Percentiles rank a stretch among this genome's conserved stretches.
phyloP scores from a whole-genome alignment of 768 basidiomycete species.

The Rhizopogon vesiculosus region DNA sequence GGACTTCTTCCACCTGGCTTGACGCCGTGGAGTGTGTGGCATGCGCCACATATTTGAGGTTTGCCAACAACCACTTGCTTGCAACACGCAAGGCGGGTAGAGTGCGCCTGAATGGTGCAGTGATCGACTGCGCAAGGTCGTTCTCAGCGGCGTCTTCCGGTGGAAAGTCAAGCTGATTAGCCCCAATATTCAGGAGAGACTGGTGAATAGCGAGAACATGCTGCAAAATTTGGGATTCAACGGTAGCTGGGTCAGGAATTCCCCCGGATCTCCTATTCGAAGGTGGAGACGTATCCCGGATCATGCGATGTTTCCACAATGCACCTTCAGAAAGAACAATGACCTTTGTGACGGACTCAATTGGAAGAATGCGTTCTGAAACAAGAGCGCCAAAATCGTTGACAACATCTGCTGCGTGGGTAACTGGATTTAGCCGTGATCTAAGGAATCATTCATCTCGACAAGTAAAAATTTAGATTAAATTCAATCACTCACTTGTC shows the following conservation, averaged over 20 bases:
- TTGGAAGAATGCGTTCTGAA: slow-evolving; percentile 63
- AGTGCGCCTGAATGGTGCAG: slow-evolving; percentile 79
- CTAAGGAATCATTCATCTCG: slow-evolving; percentile 8
- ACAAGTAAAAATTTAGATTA: neutral
- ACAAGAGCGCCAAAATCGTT: slow-evolving; percentile 59
- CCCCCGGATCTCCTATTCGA: slow-evolving; percentile 20
- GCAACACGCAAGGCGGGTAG: slow-evolving; percentile 84
- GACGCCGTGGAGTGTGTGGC: slow-evolving; percentile 32
- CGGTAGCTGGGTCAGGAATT: slow-evolving; percentile 25
- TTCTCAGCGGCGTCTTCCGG: slow-evolving; percentile 49
- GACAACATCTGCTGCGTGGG: slow-evolving; percentile 44
- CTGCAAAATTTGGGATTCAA: slow-evolving; percentile 62
- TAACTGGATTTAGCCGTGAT: slow-evolving; percentile 40
- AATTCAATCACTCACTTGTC: slow-evolving; percentile 46
- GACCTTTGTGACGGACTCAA: slow-evolving; percentile 71
- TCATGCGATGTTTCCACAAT: slow-evolving; percentile 80
- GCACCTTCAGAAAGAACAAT: slow-evolving; percentile 75
- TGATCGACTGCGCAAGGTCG: slow-evolving; percentile 77
- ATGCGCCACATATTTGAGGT: slow-evolving; percentile 62
- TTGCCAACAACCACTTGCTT: slow-evolving; percentile 83
- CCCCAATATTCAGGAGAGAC: slow-evolving; percentile 61
- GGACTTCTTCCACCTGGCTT: neutral
- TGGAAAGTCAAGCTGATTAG: slow-evolving; percentile 52
- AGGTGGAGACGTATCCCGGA: slow-evolving; percentile 41
- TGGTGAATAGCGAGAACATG: slow-evolving; percentile 67